Evolutionary conservation across 208 protist species (phyloP), one percentile per base, ranked within the genome.

Genomic region (Leishmania amazonensis): DNA sequence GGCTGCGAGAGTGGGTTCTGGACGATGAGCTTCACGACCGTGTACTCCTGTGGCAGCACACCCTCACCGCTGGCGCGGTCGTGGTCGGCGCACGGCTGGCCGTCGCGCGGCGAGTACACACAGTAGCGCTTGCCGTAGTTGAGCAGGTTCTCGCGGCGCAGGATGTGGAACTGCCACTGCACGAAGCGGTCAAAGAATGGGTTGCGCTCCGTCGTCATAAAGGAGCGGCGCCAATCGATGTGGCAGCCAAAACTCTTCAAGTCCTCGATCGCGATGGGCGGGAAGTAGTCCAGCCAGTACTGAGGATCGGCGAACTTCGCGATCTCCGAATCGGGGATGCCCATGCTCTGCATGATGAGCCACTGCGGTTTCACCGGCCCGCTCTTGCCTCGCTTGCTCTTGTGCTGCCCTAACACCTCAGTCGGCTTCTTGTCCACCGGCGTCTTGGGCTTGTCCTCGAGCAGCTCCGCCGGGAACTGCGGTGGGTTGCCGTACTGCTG

Each of bases 161-260:
- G 92, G 31, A 87, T 87, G 57, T 88, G 87, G 88, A 99, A 99
- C 90, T 99, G 98, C 99, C 99, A 99, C 75, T 95, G 85, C 40
- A 99, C 93, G 87, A 99, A 99, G 47, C 92, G 91, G 85, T 99
- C 99, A 85, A 99, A 99, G 91, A 99, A 99, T 49, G 99, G 99
- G 87, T 99, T 99, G 4, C 93, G 87, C 62, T 99, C 97, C 53
- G 99, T 99, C 42, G 99, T 99, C 83, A 99, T 99, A 87, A 99
- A 99, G 64, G 98, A 98, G 77, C 99, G 95, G 76, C 99, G 93
- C 91, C 97, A 99, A 94, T 99, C 99, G 77, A 99, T 94, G 78
- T 96, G 90, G 76, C 92, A 91, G 76, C 99, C 99, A 70, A 99
- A 94, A 11, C 35, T 38, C 67, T 98, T 95, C 6, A 99, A 88